Conservation (phyloP, 2,329 filamentous ascomycete genomes). For the Cadophora sp. region DNA sequence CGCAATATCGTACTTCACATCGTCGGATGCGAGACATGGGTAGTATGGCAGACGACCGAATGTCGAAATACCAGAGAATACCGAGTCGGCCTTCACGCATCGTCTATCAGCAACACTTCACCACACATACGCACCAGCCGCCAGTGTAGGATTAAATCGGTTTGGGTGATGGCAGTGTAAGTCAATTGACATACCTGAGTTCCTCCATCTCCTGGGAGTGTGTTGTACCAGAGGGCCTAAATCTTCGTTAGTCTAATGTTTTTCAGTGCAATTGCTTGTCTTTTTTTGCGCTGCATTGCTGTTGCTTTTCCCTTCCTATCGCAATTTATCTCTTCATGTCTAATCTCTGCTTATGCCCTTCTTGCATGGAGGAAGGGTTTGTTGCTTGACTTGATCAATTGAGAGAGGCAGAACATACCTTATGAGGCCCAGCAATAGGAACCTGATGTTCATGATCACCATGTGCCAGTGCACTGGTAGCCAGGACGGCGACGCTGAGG, state of each 20-base stretch:
- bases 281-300: background rate
- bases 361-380: background rate
- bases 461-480: constrained; percentile 83
- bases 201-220: constrained; percentile 80
- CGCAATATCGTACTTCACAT: constrained; percentile 81
- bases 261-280: background rate
- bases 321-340: too few relatives aligned
- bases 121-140: background rate
- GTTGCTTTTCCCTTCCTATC: background rate
- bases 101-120: background rate
- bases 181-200: constrained; percentile 65
- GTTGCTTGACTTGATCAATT: background rate
- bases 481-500: constrained; percentile 36
- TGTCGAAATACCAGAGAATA: constrained; percentile 87
- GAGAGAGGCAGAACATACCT: constrained; percentile 9
- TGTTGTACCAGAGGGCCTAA: constrained; percentile 83
- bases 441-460: constrained; percentile 75
- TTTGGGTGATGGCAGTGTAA: background rate
- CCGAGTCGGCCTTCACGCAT: constrained; percentile 73
- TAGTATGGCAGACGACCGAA: constrained; percentile 82
- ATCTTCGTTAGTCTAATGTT: background rate
- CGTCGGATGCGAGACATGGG: constrained; percentile 74
- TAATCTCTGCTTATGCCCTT: background rate
- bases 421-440: constrained; percentile 33
- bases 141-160: background rate